Evolutionary conservation across 2,329 filamentous ascomycete species (phyloP), one percentile per base, ranked within the genome.

Genomic region (Cordyceps pruinosa): DNA sequence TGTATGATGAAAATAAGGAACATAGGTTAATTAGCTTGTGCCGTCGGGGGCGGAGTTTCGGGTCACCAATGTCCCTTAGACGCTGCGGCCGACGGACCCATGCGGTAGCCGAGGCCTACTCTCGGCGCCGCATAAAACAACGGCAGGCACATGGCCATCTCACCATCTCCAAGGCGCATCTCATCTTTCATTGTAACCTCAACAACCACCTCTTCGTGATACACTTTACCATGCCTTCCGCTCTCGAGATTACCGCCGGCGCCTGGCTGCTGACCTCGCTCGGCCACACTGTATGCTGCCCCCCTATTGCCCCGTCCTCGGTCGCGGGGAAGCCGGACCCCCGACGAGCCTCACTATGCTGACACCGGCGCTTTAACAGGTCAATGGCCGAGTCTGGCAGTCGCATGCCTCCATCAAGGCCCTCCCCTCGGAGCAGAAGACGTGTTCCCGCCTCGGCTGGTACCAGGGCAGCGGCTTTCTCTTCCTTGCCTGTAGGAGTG

Each of bases 351-450:
- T 41, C 19, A 28, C n/a, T 25, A 19, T 39, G 32, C 44, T 45
- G 21, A 37, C 44, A 21, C 28, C 30, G 34, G 21, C 28, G 30
- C 28, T 19, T 46, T 5, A 26, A 13, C 2, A 57, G 54, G 37
- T 57, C 35, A 50, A 39, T n/a, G 45, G 54, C 47, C 45, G 47
- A 21, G 54, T 46, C 35, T 57, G 55, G 55, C 47, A 52, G 41
- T 46, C 39, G 15, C 37, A 51, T 42, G 28, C 55, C 17, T 21
- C 47, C 23, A 19, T 57, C 55, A 52, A 57, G 39, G 26, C 47
- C n/a, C 41, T 57, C 5, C 47, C 55, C 12, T 28, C 23, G 8
- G 39, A 46, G 48, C 41, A 45, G n/a, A 46, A n/a, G 35, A 57
- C 48, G 8, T 57, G 47, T 30, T 30, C 55, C 21, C 49, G 45